Evolutionary conservation across 768 basidiomycete species (phyloP).

Genomic region (Obba rivulosa): DNA sequence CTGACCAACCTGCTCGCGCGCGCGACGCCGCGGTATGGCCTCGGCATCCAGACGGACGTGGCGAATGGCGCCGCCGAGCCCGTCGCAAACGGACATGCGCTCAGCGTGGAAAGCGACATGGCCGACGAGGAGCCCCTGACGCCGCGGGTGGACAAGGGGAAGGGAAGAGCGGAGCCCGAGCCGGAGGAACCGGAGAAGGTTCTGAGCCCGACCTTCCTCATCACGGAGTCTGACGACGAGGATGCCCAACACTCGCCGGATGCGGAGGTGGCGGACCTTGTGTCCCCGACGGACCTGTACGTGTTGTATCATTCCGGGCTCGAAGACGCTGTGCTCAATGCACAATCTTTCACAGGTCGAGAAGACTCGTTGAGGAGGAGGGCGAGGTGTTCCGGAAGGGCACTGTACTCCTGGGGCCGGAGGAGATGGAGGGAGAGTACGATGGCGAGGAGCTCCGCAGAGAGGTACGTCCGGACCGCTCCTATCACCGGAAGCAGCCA

Average conservation of each 20-base stretch:
- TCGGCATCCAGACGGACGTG: constrained; percentile 12
- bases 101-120: constrained; percentile 6
- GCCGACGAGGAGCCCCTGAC: constrained; percentile 41
- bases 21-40: constrained; percentile 8
- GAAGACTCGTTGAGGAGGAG: constrained; percentile 88
- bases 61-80: not conserved
- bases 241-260: constrained; percentile 29
- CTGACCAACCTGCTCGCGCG: constrained; percentile 53
- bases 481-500: no score
- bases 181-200: constrained; percentile 67
- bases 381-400: constrained; percentile 96
- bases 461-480: constrained; percentile 47
- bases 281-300: constrained; percentile 44
- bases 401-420: constrained; percentile 67
- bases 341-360: constrained; percentile 45
- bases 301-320: constrained; percentile 12
- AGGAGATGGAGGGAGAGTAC: constrained; percentile 87
- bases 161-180: constrained; percentile 64
- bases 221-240: constrained; percentile 35
- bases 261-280: constrained; percentile 32
- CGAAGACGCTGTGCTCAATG: not conserved
- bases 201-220: constrained; percentile 47
- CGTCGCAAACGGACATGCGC: constrained; percentile 1
- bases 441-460: constrained; percentile 84
- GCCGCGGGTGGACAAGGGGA: constrained; percentile 74